Evolutionary conservation across 2,329 filamentous ascomycete genomes (phyloP).

Genomic region (Sordariomycetes sp.): DNA sequence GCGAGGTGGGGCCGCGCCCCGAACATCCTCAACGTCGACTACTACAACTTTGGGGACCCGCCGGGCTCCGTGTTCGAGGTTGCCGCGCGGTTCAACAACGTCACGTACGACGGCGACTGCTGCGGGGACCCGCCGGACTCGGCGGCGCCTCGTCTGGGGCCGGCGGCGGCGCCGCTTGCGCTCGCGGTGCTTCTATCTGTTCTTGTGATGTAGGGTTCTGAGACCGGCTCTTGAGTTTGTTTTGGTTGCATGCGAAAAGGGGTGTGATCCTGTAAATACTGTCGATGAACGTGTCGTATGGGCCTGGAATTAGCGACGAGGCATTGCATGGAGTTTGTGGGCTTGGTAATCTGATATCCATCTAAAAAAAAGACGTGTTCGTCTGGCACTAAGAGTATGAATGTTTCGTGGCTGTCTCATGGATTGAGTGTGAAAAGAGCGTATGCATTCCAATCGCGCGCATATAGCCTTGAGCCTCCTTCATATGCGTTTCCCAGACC

Average conservation of each 20-base stretch:
- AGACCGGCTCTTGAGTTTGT: neutral
- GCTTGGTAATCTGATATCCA: neutral
- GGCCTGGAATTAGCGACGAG: neutral
- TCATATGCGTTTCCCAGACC: no score
- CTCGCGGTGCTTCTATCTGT: slow-evolving; percentile 5
- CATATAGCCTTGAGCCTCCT: no score
- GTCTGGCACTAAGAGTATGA: no score
- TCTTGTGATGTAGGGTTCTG: neutral
- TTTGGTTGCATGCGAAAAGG: neutral
- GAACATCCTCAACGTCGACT: slow-evolving; percentile 73
- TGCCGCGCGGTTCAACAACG: slow-evolving; percentile 55
- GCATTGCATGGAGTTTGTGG: neutral
- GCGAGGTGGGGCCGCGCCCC: slow-evolving; percentile 53
- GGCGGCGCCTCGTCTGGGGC: neutral
- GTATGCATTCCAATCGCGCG: no score
- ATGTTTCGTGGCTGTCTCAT: neutral
- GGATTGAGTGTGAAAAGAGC: no score
- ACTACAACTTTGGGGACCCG: slow-evolving; percentile 55
- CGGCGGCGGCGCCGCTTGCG: slow-evolving; percentile 3
- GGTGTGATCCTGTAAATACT: neutral
- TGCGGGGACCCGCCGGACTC: slow-evolving; percentile 30
- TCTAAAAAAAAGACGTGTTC: neutral
- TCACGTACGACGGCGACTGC: slow-evolving; percentile 50
- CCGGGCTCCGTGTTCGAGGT: slow-evolving; percentile 64
- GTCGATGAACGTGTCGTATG: neutral